phyloP scores from a whole-genome alignment of 192 early-diverging fungal genomes.

The Linderina pennispora region DNA sequence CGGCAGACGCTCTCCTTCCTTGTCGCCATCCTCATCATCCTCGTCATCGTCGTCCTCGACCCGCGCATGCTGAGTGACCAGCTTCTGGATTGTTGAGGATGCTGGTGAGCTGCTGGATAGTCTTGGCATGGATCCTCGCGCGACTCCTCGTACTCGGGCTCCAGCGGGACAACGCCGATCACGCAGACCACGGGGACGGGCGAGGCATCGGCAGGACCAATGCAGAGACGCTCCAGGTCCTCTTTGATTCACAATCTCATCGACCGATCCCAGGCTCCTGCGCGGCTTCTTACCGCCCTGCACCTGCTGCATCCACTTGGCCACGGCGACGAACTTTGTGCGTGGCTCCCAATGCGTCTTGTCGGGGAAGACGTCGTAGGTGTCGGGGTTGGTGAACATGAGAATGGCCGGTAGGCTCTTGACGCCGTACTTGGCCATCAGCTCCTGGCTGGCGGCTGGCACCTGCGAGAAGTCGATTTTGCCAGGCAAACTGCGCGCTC shows the following conservation, averaged over 20 bases:
- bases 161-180: constrained; percentile 20
- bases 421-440: constrained; percentile 54
- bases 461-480: constrained; percentile 71
- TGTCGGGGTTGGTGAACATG: constrained; percentile 49
- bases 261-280: constrained; percentile 13
- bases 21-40: constrained; percentile 36
- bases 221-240: constrained; percentile 47
- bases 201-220: constrained; percentile 33
- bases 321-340: constrained; percentile 56
- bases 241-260: constrained; percentile 45
- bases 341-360: no score
- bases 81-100: constrained; percentile 11
- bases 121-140: constrained; percentile 24
- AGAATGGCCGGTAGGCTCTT: constrained; percentile 61
- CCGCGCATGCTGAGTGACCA: constrained; percentile 22
- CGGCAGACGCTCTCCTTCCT: constrained; percentile 8
- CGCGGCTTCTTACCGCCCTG: constrained; percentile 16
- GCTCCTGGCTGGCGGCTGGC: constrained; percentile 42
- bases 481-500: constrained; percentile 65
- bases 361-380: constrained; percentile 53
- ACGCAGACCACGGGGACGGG: constrained; percentile 48
- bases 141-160: constrained; percentile 31
- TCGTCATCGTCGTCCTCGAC: background rate
- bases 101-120: constrained; percentile 9
- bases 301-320: constrained; percentile 23